Percentiles rank a stretch among this genome's conserved stretches.
These are phyloP conservation scores for Fusarium sambucinum DNA, from an alignment of 2,329 filamentous ascomycete species.

Conservation along the genomic window DNA sequence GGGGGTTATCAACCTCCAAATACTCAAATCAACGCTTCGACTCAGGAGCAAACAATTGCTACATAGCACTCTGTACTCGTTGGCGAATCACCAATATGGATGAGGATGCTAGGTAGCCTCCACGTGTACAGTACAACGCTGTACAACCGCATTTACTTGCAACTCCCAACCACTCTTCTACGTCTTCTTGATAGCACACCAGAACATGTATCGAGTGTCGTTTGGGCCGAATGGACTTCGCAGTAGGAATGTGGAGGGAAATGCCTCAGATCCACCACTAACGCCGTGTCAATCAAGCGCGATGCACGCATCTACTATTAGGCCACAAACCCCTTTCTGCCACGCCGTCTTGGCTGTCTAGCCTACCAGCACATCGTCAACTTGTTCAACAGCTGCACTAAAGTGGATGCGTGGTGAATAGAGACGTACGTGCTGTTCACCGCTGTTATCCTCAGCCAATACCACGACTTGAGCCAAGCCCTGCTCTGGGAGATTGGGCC, in stretches of 20 bases:
- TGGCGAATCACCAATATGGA: neutral
- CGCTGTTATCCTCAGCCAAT: constrained; percentile 43
- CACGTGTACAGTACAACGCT: neutral
- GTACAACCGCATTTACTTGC: neutral
- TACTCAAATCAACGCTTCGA: neutral
- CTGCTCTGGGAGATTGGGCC: constrained; percentile 44
- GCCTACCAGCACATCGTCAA: constrained; percentile 34
- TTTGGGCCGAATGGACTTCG: constrained; percentile 15
- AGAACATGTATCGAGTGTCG: constrained; percentile 9
- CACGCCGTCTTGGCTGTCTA: constrained; percentile 15
- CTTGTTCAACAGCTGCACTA: constrained; percentile 40
- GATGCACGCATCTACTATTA: constrained; percentile 8
- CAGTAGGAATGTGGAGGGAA: constrained; percentile 50
- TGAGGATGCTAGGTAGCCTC: neutral
- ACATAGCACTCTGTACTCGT: too few species aligned
- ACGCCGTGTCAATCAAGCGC: constrained; percentile 30
- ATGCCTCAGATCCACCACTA: constrained; percentile 51
- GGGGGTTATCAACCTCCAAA: neutral
- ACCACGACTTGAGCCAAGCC: constrained; percentile 38
- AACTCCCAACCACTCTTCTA: neutral
- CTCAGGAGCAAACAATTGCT: neutral
- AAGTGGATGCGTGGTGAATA: constrained; percentile 35
- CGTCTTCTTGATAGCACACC: neutral
- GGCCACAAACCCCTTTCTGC: constrained; percentile 41
- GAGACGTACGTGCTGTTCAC: constrained; percentile 41